Conservation (phyloP, 1,284 basidiomycete genomes). For the Anthracocystis panici-leucophaei region DNA sequence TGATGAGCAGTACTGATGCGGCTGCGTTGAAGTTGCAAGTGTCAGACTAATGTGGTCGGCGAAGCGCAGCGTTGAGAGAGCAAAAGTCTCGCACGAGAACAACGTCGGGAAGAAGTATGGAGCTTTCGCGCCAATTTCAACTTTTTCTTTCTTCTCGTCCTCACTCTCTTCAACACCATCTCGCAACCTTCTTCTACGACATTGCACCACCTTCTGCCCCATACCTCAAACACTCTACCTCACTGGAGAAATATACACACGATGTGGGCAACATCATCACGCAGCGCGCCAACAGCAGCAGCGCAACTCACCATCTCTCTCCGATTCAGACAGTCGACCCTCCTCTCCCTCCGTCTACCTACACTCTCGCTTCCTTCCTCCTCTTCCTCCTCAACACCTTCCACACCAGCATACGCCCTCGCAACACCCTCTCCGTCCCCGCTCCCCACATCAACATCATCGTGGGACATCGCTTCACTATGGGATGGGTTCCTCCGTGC, state of each 20-base stretch:
- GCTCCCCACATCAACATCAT: neutral
- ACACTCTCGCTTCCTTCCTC: neutral
- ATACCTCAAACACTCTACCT: neutral
- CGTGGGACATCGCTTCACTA: constrained; percentile 73
- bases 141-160: constrained; percentile 11
- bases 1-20: too few relatives aligned
- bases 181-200: constrained; percentile 2
- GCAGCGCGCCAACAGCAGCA: neutral
- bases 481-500: constrained; percentile 89
- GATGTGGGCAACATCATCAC: constrained; percentile 15
- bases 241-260: too few relatives aligned
- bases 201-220: neutral
- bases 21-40: too few relatives aligned
- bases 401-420: constrained; percentile 21
- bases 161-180: neutral
- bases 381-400: constrained; percentile 7
- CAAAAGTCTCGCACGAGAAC: constrained; percentile 18
- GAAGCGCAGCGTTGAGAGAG: too few relatives aligned
- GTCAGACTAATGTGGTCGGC: too few relatives aligned
- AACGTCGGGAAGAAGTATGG: constrained; percentile 6
- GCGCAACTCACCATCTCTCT: constrained; percentile 10
- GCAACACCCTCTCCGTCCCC: neutral
- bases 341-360: constrained; percentile 10
- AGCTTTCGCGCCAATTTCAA: neutral
- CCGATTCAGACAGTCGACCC: neutral